These are phyloP conservation scores for Corymbia maculata DNA, from an alignment of 345 rosid species.

Conservation along the genomic window DNA sequence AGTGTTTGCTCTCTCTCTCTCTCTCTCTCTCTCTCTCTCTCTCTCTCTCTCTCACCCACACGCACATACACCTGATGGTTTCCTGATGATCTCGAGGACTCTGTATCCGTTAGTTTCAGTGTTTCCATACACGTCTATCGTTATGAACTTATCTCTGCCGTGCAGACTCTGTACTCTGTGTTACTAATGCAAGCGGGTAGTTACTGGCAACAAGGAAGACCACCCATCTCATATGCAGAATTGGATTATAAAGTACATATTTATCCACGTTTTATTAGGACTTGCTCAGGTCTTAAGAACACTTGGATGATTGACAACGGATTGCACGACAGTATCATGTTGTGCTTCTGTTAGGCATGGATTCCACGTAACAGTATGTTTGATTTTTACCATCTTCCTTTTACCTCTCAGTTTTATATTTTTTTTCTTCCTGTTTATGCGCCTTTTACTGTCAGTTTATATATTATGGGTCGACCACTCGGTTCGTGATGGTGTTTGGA, in stretches of 20 bases:
- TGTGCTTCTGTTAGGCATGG: neutral
- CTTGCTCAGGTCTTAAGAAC: neutral
- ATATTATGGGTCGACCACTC: neutral
- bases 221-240: neutral
- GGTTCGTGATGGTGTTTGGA: neutral
- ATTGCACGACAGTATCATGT: neutral
- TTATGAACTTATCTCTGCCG: neutral
- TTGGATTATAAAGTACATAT: neutral
- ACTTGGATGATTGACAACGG: neutral
- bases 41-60: neutral
- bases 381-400: neutral
- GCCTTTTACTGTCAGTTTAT: neutral
- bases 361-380: neutral
- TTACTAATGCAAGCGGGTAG: neutral
- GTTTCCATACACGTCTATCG: neutral
- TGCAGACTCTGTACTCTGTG: neutral
- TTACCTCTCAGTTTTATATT: neutral
- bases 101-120: neutral
- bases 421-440: neutral
- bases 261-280: neutral
- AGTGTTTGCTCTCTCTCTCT: neutral
- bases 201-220: neutral
- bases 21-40: neutral
- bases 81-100: neutral
- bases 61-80: neutral